These are phyloP conservation scores for Nakazawaea peltata DNA, from an alignment of 805 yeast species.

Conservation along the genomic window DNA sequence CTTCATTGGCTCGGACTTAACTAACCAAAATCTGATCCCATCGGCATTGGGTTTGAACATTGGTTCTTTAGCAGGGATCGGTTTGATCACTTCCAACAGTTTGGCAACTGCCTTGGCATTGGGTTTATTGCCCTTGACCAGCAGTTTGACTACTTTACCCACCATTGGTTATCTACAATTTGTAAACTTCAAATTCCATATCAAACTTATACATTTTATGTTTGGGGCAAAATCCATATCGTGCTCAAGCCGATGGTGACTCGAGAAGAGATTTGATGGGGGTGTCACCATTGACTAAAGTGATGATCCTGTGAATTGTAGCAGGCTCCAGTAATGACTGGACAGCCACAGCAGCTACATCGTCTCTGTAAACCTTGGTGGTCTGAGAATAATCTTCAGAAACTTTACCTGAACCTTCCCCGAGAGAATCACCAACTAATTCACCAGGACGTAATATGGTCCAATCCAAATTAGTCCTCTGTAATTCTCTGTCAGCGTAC, in stretches of 20 bases:
- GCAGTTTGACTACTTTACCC: neutral
- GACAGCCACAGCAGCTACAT: constrained; percentile 43
- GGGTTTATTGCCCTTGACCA: neutral
- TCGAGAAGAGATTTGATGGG: too few relatives aligned
- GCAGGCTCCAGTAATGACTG: constrained; percentile 26
- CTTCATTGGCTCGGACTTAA: constrained; percentile 47
- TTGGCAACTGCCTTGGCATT: neutral
- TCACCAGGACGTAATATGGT: constrained; percentile 51
- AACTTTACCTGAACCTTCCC: constrained; percentile 30
- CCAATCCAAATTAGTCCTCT: constrained; percentile 35
- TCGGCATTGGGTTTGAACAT: constrained; percentile 3
- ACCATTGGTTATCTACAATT: too few relatives aligned
- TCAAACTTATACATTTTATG: too few relatives aligned
- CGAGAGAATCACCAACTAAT: constrained; percentile 32
- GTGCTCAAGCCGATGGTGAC: too few relatives aligned
- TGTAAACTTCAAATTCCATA: neutral
- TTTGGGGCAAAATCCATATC: too few relatives aligned
- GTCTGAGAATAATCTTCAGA: constrained; percentile 12
- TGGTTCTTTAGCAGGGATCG: constrained; percentile 5
- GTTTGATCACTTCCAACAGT: constrained; percentile 2
- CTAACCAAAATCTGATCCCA: constrained; percentile 35
- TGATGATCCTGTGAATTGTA: constrained; percentile 34
- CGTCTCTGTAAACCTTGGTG: constrained; percentile 34
- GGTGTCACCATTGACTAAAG: constrained; percentile 34
- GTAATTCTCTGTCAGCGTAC: constrained; percentile 45